A percentile compares a stretch with the other conserved stretches of the same genome.
phyloP scores from a whole-genome alignment of 306 rosid genomes.

The Cucurbita maxima region DNA sequence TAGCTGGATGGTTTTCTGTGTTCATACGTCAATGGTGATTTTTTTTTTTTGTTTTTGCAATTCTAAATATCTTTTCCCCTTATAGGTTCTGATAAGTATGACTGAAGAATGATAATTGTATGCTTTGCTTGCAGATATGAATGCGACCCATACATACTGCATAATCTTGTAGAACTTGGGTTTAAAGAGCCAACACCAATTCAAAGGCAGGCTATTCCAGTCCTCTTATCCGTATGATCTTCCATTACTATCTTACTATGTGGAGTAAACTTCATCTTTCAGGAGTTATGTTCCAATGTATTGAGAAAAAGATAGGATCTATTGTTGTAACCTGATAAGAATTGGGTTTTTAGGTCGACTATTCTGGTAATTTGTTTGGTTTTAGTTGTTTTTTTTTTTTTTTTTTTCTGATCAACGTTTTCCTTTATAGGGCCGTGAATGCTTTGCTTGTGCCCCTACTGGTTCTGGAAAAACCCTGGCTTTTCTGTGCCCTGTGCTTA shows the following conservation, averaged over 20 bases:
- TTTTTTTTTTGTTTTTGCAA: neutral
- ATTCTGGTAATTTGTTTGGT: neutral
- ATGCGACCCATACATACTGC: slow-evolving; percentile 41
- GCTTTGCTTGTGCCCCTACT: slow-evolving; percentile 98
- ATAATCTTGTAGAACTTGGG: slow-evolving; percentile 61
- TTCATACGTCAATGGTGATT: neutral
- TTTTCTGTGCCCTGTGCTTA: slow-evolving; percentile 80
- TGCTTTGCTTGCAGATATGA: slow-evolving; percentile 34
- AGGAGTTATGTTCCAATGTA: neutral
- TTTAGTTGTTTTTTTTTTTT: neutral
- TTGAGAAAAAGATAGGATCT: neutral
- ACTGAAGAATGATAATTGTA: slow-evolving; percentile 12
- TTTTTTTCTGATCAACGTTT: neutral
- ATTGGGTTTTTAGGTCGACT: neutral
- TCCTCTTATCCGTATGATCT: slow-evolving; percentile 64
- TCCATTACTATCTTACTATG: slow-evolving; percentile 5
- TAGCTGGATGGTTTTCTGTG: neutral
- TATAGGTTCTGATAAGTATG: neutral
- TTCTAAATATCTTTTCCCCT: neutral
- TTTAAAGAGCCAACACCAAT: slow-evolving; percentile 84
- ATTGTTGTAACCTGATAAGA: neutral
- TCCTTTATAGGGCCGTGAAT: slow-evolving; percentile 52
- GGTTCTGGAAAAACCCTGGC: slow-evolving; percentile 96
- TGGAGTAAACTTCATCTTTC: neutral
- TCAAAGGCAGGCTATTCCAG: slow-evolving; percentile 96